Base-by-base conservation (phyloP, 2,329 filamentous ascomycete species). In the Magnaporthiopsis poae region DNA sequence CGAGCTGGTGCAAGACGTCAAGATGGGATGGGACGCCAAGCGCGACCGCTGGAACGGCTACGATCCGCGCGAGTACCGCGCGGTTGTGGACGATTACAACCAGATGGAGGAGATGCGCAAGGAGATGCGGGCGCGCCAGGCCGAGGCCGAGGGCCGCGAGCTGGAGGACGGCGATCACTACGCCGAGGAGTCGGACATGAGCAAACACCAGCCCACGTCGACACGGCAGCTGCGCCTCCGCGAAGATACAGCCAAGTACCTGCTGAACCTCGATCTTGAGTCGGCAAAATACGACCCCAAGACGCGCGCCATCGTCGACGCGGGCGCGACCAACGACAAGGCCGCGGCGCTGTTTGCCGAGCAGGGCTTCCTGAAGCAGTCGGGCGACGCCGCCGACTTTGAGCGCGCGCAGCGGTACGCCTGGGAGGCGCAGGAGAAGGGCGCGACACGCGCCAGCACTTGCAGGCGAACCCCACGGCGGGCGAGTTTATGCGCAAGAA, bases 41-140 rank as follows among this genome's bases (percentile, higher is more conserved):
- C 85, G 95, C 71, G 95, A 99, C 80, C 87, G 94, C 61, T 99
- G 95, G 94, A 97, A 97, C 75, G 94, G 94, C n/a, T 99, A 96
- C 77, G 93, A 98, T 75, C 82, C 92, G 0, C 87, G 86, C 70
- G 91, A 98, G 76, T 98, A 96, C 75, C 84, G 86, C 68, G 83
- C 86, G 68, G 91, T 98, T n/a, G 88, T 98, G 60, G 88, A 96
- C 64, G 91, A 96, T 72, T 96, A 90, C 77, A 89, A 95, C 69
- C 86, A 94, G 74, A 81, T 97, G 76, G 94, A 97, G 75, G 86
- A 89, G 70, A 80, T 97, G 69, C 79, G 83, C n/a, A 80, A 84
- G 72, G 79, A 80, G 69, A 73, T 82, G 69, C 77, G 76, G 29
- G 75, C 81, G 69, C 81, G 81, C 62, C 80, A 80, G 63, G 83